Conservation (phyloP, 1,139 yeast genomes). For the Saccharomyces hybrid region DNA sequence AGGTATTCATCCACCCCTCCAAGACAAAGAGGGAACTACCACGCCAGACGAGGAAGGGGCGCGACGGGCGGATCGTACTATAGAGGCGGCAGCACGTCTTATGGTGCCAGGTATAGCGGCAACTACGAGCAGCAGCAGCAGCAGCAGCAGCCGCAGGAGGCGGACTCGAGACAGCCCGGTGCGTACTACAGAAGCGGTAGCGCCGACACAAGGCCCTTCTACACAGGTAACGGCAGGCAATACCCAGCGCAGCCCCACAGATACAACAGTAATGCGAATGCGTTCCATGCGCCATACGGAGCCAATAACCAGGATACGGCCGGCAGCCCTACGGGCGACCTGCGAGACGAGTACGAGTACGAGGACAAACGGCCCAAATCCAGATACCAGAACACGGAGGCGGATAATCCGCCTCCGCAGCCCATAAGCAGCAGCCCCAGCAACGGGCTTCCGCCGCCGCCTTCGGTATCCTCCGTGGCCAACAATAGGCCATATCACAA, state of each 20-base stretch:
- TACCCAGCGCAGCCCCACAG: not conserved
- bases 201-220: not conserved
- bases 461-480: not conserved
- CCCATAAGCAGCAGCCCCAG: not conserved
- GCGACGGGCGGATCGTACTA: not conserved
- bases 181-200: not conserved
- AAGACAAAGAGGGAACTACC: not conserved
- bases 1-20: not conserved
- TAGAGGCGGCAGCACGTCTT: not conserved
- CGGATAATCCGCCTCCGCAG: not conserved
- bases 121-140: not conserved
- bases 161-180: not conserved
- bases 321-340: not conserved
- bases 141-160: not conserved
- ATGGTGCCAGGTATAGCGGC: not conserved
- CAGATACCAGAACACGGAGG: not conserved
- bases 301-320: not conserved
- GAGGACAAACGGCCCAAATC: not conserved
- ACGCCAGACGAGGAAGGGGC: not conserved
- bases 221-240: not conserved
- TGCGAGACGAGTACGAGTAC: not conserved
- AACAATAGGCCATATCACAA: not conserved
- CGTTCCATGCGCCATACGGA: not conserved
- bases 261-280: not conserved
- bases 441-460: constrained; percentile 2